Percentiles rank a stretch among this genome's conserved stretches.
Evolutionary conservation across 2,329 filamentous ascomycete species (phyloP).

Genomic region (Aspergillus hiratsukae): DNA sequence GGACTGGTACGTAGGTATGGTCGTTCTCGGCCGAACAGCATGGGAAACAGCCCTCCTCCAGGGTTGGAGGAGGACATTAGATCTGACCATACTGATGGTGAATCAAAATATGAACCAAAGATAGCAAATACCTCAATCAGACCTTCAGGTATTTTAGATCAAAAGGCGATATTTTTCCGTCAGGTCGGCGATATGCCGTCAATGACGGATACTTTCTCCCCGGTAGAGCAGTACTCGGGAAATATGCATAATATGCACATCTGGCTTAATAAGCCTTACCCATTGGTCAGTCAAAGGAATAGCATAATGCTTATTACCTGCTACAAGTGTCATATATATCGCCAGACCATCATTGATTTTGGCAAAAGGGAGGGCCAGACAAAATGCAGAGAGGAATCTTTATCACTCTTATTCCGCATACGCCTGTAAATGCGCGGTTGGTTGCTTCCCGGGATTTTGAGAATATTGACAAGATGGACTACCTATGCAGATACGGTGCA

Average conservation of each 20-base stretch:
- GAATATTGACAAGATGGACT: no score
- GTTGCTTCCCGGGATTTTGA: no score
- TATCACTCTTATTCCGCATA: no score
- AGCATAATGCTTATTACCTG: neutral
- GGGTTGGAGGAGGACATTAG: slow-evolving; percentile 11
- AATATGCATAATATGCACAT: neutral
- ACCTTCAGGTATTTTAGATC: neutral
- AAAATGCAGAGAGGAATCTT: no score
- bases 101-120: neutral
- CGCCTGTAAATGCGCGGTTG: no score
- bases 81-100: slow-evolving; percentile 16
- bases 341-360: no score
- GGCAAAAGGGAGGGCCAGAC: no score
- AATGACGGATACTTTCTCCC: neutral
- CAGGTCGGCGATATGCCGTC: neutral
- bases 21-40: slow-evolving; percentile 9
- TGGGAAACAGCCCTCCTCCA: slow-evolving; percentile 14
- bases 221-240: no score
- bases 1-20: slow-evolving; percentile 9
- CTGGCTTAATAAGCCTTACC: neutral
- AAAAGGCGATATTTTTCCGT: neutral
- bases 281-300: neutral
- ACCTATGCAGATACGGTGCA: no score
- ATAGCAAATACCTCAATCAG: neutral
- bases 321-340: no score